A percentile compares a stretch with the other conserved stretches of the same genome.
Evolutionary conservation across 2,329 filamentous ascomycete genomes (phyloP).

Genomic region (Amauroascus verrucosus): DNA sequence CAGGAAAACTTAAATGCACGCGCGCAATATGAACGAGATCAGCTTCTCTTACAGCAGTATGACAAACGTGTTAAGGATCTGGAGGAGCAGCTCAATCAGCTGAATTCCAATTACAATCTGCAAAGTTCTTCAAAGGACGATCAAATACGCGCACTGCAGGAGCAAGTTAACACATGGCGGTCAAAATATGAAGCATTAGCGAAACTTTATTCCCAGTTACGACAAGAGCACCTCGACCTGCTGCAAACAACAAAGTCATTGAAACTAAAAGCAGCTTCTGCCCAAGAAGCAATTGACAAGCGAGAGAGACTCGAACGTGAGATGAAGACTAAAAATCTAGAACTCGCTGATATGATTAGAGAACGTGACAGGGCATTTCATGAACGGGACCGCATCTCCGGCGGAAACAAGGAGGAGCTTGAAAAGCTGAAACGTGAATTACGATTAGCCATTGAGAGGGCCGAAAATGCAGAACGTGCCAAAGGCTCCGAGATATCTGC

Average conservation of each 20-base stretch:
- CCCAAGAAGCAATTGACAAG: constrained; percentile 89
- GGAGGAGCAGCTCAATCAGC: constrained; percentile 72
- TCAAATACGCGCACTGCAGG: constrained; percentile 82
- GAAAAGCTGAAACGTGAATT: constrained; percentile 93
- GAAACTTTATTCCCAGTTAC: constrained; percentile 92
- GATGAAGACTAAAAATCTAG: constrained; percentile 99
- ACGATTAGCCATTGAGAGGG: constrained; percentile 79
- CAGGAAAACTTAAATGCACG: constrained; percentile 89
- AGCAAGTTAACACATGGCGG: constrained; percentile 96
- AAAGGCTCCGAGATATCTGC: constrained; percentile 93
- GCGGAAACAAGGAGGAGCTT: constrained; percentile 81
- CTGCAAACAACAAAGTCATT: constrained; percentile 93
- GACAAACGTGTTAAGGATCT: constrained; percentile 88
- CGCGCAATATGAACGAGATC: constrained; percentile 93
- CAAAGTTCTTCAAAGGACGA: constrained; percentile 87
- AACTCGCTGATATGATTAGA: constrained; percentile 95
- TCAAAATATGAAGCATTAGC: constrained; percentile 94
- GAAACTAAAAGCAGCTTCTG: constrained; percentile 91
- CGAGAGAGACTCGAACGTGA: constrained; percentile 93
- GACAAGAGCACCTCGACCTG: constrained; percentile 88
- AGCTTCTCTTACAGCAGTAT: constrained; percentile 93
- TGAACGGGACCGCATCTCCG: constrained; percentile 78
- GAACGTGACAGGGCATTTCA: constrained; percentile 89
- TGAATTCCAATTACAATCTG: constrained; percentile 73
- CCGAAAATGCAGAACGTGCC: constrained; percentile 80